Base-by-base conservation (phyloP, 2,329 filamentous ascomycete species). In the Diplodia intermedia region DNA sequence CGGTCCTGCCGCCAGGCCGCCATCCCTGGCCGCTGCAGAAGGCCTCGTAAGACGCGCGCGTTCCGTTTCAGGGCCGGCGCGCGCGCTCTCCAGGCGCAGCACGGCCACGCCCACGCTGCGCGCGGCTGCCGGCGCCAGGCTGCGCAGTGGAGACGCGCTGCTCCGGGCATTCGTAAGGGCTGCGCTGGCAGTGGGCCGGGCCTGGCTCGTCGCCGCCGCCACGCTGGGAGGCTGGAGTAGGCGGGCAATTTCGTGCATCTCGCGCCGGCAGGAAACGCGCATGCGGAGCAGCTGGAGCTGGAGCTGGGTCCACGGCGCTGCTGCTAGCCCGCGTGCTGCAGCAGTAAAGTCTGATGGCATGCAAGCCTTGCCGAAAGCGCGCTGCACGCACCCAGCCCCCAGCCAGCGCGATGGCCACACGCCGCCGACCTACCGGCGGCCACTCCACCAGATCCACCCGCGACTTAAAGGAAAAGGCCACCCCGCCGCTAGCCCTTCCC, bases 401-500 rank as follows among this genome's bases (percentile, higher is more conserved):
- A 40, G 36, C 54, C 54, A 60, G 54, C 53, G 53, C 53, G 65
- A 67, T 60, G 62, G 50, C 62, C 62, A 65, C 62, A 38, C 61
- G 49, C 61, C 61, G 61, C 38, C 60, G 47, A 62, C 56, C 56
- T 60, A 29, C 56, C 56, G 56, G 38, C 60, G 65, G 65, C 54
- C 65, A 52, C 57, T 62, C 57, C 66, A 62, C 57, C 66, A 68
- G 66, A 63, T 68, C 66, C 66, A 63, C 66, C 66, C 66, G 57
- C 56, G 65, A 63, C 65, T 67, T 67, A 67, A 60, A 67, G 65
- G 40, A 67, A 68, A 63, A 47, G 40, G 73, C 77, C 75, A 77
- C 77, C 75, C 77, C 74, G 73, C 72, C 73, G 70, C 74, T 78
- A 79, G 73, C 74, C 72, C 53, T 76, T 76, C 77, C 74, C 73